A percentile compares a stretch with the other conserved stretches of the same genome.
phyloP scores from a whole-genome alignment of 176 grass and related monocot species.

The Cocos nucifera region DNA sequence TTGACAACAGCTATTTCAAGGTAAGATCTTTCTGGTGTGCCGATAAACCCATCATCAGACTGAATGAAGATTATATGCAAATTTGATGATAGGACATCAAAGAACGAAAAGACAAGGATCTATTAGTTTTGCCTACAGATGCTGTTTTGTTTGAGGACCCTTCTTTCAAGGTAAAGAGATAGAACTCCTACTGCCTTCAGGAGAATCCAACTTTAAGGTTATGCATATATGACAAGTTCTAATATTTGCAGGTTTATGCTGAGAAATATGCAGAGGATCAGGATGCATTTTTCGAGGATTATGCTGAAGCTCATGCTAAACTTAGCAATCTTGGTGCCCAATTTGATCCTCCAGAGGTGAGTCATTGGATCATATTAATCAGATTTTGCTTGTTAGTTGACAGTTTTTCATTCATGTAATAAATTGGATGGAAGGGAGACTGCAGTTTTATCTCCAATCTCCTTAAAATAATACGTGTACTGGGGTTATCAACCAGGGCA shows the following conservation, averaged over 20 bases:
- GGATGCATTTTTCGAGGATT: conserved; percentile 84
- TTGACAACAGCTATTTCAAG: conserved; percentile 96
- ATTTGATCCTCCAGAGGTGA: conserved; percentile 74
- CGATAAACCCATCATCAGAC: too few species aligned
- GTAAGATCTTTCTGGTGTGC: conserved; percentile 15
- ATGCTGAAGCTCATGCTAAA: conserved; percentile 87
- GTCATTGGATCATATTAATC: conserved; percentile 2
- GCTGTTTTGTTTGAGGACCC: conserved; percentile 88
- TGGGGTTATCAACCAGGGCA: conserved; percentile 31
- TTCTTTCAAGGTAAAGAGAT: conserved; percentile 53
- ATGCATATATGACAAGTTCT: background rate
- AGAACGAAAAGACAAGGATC: conserved; percentile 75
- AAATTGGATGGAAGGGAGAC: too few species aligned
- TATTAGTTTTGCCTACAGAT: conserved; percentile 86
- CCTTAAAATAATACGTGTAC: background rate
- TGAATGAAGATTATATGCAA: conserved; percentile 15
- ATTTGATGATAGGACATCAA: conserved; percentile 64
- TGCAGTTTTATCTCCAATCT: too few species aligned
- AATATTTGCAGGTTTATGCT: conserved; percentile 50
- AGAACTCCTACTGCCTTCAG: conserved; percentile 15
- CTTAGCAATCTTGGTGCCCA: conserved; percentile 75
- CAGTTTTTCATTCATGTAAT: too few species aligned
- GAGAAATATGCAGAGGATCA: conserved; percentile 66
- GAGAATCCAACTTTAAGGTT: background rate
- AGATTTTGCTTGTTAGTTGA: background rate